Conservation (phyloP, 2,329 filamentous ascomycete species). For the Colletotrichum sp. region DNA sequence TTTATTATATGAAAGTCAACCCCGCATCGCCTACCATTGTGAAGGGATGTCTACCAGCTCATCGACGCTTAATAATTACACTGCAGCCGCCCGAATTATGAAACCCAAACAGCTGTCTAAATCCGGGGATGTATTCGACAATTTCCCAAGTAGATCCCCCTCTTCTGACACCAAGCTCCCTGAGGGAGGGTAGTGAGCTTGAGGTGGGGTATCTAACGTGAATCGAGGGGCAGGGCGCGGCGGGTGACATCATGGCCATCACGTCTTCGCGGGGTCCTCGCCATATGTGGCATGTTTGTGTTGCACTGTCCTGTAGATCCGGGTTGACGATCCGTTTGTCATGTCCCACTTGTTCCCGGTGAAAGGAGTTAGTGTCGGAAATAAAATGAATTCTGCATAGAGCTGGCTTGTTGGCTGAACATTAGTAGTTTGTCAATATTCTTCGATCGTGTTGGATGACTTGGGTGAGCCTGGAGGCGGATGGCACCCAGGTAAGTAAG, state of each 20-base stretch:
- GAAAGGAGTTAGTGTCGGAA: neutral
- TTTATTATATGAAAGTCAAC: neutral
- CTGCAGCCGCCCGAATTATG: neutral
- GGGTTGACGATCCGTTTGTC: neutral
- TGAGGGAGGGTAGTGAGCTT: neutral
- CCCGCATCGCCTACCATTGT: neutral
- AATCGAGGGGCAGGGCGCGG: neutral
- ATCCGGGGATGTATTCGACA: neutral
- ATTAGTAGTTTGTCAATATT: neutral
- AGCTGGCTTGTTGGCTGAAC: neutral
- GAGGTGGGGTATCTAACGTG: neutral
- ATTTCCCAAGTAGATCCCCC: neutral
- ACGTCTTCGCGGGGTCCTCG: neutral
- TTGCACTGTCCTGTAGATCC: neutral
- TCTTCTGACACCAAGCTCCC: neutral
- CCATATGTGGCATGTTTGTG: neutral
- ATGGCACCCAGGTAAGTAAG: neutral
- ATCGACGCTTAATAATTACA: slow-evolving; percentile 6
- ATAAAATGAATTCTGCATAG: neutral
- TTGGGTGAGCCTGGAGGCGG: neutral
- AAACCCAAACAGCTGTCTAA: neutral
- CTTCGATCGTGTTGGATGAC: neutral
- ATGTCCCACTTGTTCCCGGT: neutral
- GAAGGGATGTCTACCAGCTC: neutral
- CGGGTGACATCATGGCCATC: slow-evolving; percentile 13